A percentile compares a stretch with the other conserved stretches of the same genome.
Conservation (phyloP, 768 basidiomycete genomes). For the Phlegmacium glaucopus region DNA sequence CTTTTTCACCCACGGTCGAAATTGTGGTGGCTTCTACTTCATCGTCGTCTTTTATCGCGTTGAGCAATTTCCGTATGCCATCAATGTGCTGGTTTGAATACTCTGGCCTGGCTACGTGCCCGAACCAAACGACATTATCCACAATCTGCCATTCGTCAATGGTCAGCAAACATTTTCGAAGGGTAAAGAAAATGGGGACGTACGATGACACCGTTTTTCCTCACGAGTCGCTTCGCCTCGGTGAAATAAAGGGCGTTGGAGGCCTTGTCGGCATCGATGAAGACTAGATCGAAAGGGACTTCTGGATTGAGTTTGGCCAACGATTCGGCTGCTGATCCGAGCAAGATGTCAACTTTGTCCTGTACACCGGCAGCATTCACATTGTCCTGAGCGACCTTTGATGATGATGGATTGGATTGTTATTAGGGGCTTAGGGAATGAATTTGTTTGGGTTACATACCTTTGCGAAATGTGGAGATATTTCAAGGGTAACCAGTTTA, state of each 20-base stretch:
- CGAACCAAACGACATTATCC: constrained; percentile 58
- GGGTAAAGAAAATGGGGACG: constrained; percentile 17
- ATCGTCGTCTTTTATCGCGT: constrained; percentile 43
- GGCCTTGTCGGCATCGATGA: constrained; percentile 72
- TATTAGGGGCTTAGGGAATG: no score
- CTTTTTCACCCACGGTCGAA: constrained; percentile 47
- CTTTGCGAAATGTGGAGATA: constrained; percentile 42
- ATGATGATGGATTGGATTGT: not conserved
- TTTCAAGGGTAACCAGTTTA: constrained; percentile 44
- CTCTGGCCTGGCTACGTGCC: constrained; percentile 40
- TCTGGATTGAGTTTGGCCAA: constrained; percentile 45
- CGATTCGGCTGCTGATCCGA: constrained; percentile 50
- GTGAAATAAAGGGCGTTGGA: constrained; percentile 53
- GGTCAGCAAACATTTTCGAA: not conserved
- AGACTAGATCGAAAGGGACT: constrained; percentile 58
- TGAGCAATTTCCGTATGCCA: constrained; percentile 46
- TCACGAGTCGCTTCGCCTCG: constrained; percentile 57
- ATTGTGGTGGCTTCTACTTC: constrained; percentile 52
- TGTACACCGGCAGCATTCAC: constrained; percentile 50
- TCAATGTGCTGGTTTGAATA: constrained; percentile 32
- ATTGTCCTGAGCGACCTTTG: constrained; percentile 59
- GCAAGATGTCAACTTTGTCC: constrained; percentile 43
- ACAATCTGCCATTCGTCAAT: constrained; percentile 39
- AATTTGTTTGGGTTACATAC: constrained; percentile 18
- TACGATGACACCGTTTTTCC: constrained; percentile 60